phyloP scores from a whole-genome alignment of 257 asterid species.

The Leptodermis oblonga region DNA sequence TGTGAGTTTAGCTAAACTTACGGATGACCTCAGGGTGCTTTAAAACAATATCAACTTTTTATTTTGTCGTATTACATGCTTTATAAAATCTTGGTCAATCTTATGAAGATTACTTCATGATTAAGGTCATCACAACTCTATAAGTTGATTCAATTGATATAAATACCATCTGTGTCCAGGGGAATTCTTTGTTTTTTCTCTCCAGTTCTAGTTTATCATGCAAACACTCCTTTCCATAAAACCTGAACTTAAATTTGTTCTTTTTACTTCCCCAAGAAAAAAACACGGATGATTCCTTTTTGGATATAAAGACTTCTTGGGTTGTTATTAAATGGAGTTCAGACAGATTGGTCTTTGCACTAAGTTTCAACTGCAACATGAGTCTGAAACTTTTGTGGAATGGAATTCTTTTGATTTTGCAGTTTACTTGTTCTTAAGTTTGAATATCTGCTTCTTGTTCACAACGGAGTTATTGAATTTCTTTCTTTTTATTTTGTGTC shows the following conservation, averaged over 20 bases:
- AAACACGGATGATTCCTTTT: background rate
- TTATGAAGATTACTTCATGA: background rate
- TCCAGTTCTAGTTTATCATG: background rate
- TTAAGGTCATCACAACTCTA: background rate
- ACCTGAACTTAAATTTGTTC: background rate
- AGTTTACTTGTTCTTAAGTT: background rate
- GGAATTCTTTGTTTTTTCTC: background rate
- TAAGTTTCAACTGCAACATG: background rate
- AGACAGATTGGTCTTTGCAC: background rate
- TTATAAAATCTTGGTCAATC: background rate
- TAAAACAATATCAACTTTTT: background rate
- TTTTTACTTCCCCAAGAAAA: background rate
- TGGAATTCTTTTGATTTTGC: background rate
- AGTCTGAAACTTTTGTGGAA: background rate
- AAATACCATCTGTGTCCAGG: background rate
- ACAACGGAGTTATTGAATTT: background rate
- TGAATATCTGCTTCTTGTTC: background rate
- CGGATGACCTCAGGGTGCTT: background rate
- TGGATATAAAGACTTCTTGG: background rate
- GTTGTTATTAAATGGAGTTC: slow-evolving; percentile 1
- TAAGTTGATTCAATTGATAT: background rate
- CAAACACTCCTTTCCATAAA: background rate
- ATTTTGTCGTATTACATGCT: background rate
- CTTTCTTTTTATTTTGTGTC: background rate
- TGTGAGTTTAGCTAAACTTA: background rate